Conservation (phyloP, 2,329 filamentous ascomycete genomes). For the Colletotrichum noveboracense region DNA sequence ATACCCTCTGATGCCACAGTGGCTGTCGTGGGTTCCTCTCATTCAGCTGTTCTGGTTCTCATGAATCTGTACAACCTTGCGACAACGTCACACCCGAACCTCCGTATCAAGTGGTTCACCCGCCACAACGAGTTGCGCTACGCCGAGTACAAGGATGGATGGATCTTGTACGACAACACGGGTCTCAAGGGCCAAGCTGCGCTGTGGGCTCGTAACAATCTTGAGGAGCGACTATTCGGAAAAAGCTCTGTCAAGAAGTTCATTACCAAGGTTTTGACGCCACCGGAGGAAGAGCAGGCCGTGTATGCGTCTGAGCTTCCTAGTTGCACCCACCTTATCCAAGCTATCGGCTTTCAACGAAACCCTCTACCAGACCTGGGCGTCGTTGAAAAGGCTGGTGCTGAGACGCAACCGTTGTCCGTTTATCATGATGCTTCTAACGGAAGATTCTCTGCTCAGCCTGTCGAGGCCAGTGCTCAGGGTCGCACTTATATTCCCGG, state of each 20-base stretch:
- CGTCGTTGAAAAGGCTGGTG: neutral
- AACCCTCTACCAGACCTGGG: neutral
- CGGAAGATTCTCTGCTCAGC: neutral
- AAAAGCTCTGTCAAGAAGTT: neutral
- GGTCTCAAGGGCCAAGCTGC: neutral
- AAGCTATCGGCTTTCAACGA: neutral
- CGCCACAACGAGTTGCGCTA: neutral
- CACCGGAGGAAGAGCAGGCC: neutral
- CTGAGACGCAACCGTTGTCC: neutral
- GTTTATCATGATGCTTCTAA: neutral
- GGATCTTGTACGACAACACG: neutral
- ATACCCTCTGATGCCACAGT: neutral
- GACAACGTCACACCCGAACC: neutral
- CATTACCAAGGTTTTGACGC: neutral
- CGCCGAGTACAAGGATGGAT: neutral
- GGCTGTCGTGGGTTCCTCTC: neutral
- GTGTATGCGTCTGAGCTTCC: neutral
- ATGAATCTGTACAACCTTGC: neutral
- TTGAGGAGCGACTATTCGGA: neutral
- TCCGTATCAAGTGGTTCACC: neutral
- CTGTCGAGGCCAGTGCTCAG: neutral
- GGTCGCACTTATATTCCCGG: neutral
- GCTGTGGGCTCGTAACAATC: neutral
- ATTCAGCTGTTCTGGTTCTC: neutral
- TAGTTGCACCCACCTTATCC: neutral